Base-by-base conservation (phyloP, 139 green algal species). In the Picochlorum sp. region DNA sequence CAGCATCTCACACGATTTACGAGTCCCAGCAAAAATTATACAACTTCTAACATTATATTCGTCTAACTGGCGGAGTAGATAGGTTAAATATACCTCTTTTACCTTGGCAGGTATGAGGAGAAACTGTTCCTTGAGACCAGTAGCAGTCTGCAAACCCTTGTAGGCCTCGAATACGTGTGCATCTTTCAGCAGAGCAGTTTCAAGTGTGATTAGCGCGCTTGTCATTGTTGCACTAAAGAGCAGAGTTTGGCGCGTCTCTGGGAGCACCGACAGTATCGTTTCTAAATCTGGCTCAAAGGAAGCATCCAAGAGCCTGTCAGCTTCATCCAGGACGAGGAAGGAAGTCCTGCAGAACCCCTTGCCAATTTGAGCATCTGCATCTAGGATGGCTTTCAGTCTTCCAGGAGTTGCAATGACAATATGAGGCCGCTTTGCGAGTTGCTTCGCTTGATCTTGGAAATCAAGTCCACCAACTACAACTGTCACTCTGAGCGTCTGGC, bases 31-130 rank as follows among this genome's bases (percentile, higher is more conserved):
- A 70, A 98, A 98, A 31, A 98, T 81, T 51, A 98, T 98, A 40
- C 65, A 81, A 43, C 74, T 87, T 33, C 91, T 81, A 9, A 87
- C 69, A 24, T 72, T 50, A 13, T 59, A 43, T 7, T 82, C 79
- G 26, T 72, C 71, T 18, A 96, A 70, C 45, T 57, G 37, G 3
- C 49, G 55, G 24, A 98, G 78, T 58, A 98, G 39, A 71, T 97
- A 77, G 5, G 70, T 57, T 13, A 98, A 80, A 73, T 98, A 98
- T 26, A 98, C 90, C 53, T 98, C 92, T 72, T 97, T 97, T 12
- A 96, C 81, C 63, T 95, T 96, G 30, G 75, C 65, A 0, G 91
- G 91, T 0, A 98, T 63, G 63, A 98, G 89, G 14, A 95, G n/a
- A 73, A 96, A 98, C 72, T 96, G 54, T 61, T 98, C 77, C 30